Evolutionary conservation across 2,329 filamentous ascomycete species (phyloP), one percentile per base, ranked within the genome.

Genomic region (Aspergillus quadrilineatus): DNA sequence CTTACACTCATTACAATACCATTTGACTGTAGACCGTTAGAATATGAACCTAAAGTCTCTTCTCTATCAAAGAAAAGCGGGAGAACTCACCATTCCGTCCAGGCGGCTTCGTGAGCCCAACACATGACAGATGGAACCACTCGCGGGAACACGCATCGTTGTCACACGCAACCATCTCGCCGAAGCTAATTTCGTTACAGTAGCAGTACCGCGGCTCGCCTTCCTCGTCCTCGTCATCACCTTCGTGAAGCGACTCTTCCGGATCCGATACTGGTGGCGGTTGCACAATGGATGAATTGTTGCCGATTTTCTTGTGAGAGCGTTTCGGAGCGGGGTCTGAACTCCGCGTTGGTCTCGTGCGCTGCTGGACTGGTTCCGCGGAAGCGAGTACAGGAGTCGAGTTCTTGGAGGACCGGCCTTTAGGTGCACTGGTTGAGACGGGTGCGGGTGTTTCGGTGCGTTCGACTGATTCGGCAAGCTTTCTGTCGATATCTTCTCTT

Each of bases 71-170:
- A 6, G 7, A 26, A 22, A 14, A 22, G 12, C 30, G 29, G 6
- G 34, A 17, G 58, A 61, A 83, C 86, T 79, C 75, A 90, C 88
- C 84, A 73, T 87, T 90, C 61, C 85, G 85, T 56, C 84, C 86
- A n/a, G 90, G 90, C 51, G 89, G 88, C 57, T 88, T 88, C 65
- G 88, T 89, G 65, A 94, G 74, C 28, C 90, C 90, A 30, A 91
- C 89, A 71, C 90, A 94, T 49, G 87, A 88, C 49, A 94, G 75
- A 79, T 92, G 89, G 77, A 92, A 93, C 89, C 89, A 92, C 73
- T 92, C 89, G 60, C 85, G 82, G 63, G 84, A 82, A 73, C 89
- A 92, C 48, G 84, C 83, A 57, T 87, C 83, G 6, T 85, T 85
- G 69, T 92, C 89, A 68, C 89, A 92, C 2, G 87, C 89, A 43